phyloP scores from a whole-genome alignment of 2,329 filamentous ascomycete species.

The Diaporthe batatas region DNA sequence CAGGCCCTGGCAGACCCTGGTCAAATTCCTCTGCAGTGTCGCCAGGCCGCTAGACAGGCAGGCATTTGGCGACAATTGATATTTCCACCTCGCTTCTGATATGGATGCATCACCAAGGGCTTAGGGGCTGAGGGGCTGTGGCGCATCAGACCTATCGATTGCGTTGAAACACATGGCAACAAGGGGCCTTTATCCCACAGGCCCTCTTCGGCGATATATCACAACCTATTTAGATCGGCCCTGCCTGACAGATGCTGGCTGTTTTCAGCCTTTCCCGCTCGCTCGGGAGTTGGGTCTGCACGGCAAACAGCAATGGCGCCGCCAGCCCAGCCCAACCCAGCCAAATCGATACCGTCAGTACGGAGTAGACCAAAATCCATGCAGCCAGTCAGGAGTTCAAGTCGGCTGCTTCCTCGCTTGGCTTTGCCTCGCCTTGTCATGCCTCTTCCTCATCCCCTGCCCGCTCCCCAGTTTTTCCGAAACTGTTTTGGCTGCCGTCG shows the following conservation, averaged over 20 bases:
- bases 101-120: background rate
- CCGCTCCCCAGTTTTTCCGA: constrained; percentile 29
- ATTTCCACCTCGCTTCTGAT: constrained; percentile 30
- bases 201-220: constrained; percentile 11
- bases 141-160: constrained; percentile 19
- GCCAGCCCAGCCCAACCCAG: background rate
- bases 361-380: background rate
- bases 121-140: constrained; percentile 17
- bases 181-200: constrained; percentile 25
- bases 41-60: background rate
- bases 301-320: background rate
- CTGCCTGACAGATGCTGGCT: background rate
- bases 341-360: background rate
- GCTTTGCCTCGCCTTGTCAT: constrained; percentile 3
- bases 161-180: constrained; percentile 41
- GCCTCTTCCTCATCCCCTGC: background rate
- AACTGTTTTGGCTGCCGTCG: constrained; percentile 22
- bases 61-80: constrained; percentile 18
- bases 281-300: constrained; percentile 27
- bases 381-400: background rate
- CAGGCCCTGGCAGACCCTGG: constrained; percentile 12
- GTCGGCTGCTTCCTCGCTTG: constrained; percentile 18
- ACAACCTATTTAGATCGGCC: background rate
- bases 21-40: constrained; percentile 2
- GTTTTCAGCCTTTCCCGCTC: constrained; percentile 9